Base-by-base conservation (phyloP, 495 filamentous ascomycete species). In the Umbilicaria muhlenbergii region DNA sequence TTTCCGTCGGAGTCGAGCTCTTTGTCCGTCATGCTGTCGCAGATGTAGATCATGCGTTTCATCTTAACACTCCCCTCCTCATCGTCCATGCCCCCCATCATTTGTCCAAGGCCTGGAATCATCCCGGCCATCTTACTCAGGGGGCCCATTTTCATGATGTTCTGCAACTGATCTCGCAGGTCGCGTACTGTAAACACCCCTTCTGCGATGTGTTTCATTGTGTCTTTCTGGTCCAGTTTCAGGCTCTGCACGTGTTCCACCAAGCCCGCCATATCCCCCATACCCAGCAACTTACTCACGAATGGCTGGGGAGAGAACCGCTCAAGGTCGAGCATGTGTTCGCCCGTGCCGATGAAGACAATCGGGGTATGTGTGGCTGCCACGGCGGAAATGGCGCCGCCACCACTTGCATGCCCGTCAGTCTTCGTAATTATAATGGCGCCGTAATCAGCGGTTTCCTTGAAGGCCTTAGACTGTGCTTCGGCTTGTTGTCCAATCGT, bases 71-170 rank as follows among this genome's bases (percentile, higher is more conserved):
- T 78, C 3, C 88, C 91, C 55, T 96, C 89, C 56, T 95, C 92
- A 59, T 99, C 91, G 59, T 96, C 88, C 69, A 96, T 87, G 34
- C 85, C 84, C 19, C 81, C 77, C 70, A 94, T 95, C 69, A 96
- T 80, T 52, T 85, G 81, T 39, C 78, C 81, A 48, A 96, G 76
- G 28, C 91, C 92, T 0, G 91, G 91, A 42, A 99, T 96, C 91
- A 99, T 99, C 53, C 88, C 87, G 0, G 92, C 92, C 72, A 99
- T 88, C 63, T 99, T 99, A 32, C 80, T 86, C 11, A 99, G 64
- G 1, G 91, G 91, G 0, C 91, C 91, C 91, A 99, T 96, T 64
- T 99, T 99, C 88, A 95, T 95, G 58, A 99, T 94, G 44, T 94
- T 96, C 34, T 78, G 78, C 24, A 99, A 75, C 61, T 99, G 92